Evolutionary conservation across 164 flowering plant species (phyloP), one percentile per base, ranked within the genome.

Genomic region (Liriodendron chinense): DNA sequence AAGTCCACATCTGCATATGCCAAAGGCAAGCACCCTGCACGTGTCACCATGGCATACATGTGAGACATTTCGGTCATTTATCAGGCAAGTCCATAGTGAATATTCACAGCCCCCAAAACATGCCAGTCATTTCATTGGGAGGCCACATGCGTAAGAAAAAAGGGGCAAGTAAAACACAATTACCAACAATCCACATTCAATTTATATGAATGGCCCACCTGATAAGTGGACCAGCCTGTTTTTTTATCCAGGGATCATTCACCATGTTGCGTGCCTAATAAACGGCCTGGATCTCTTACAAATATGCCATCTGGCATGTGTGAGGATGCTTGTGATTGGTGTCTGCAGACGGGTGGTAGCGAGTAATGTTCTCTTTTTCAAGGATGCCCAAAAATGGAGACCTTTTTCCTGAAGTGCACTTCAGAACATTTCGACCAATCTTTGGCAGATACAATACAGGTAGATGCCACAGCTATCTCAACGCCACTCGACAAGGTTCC

Each of bases 401-500:
- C 87, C 85, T 81, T 82, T 56, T 77, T 85, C 66, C 84, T 79
- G 79, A 80, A 85, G 72, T 75, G 77, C 57, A 72, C 2, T 65
- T 83, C 85, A 1, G 79, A 71, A 63, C 23, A 68, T 62, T 65
- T 76, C 2, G 87, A 78, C 87, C 87, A 84, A 12, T 79, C 82
- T 64, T 84, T 78, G 34, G 80, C 70, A 20, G 82, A 82, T 23
- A 13, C n/a, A 9, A 69, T 72, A 14, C 78, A 65, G 64, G 79
- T 43, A 56, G 83, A 79, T 53, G 77, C 65, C 26, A 85, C 87
- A 8, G 87, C 81, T 48, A 85, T 85, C 62, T 85, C 85, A 72
- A 83, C 87, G n/a, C 85, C 85, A 79, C 80, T 85, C 10, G 85
- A 82, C 21, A 85, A 67, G 50, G 87, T 85, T 57, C 87, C 87